Base-by-base conservation (phyloP, 257 asterid species). In the Scutellaria minor region DNA sequence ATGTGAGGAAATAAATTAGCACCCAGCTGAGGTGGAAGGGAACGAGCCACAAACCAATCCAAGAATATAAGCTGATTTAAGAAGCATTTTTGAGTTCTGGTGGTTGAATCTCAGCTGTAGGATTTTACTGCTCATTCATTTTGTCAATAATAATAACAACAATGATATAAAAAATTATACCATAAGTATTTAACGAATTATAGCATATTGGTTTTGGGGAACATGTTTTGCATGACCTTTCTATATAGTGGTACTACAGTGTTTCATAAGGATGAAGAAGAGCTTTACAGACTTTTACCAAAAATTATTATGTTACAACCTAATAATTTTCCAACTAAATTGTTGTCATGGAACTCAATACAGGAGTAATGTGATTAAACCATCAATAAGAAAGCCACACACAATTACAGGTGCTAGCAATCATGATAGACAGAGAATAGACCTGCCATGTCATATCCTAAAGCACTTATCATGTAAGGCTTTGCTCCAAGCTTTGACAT, bases 361-460 rank as follows among this genome's bases (percentile, higher is more conserved):
- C n/a, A 72, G 13, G 48, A 51, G 6, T 31, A 24, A 64, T n/a
- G 47, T 9, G 54, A 18, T n/a, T 31, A 54, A 56, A 45, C 68
- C n/a, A 4, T 11, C 40, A 46, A 42, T 10, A 12, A 22, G 47
- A 52, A 64, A 18, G 52, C 35, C 67, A 62, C 37, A 6, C 20
- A 48, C 10, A 54, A 44, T 59, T 24, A 62, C 22, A 41, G 45
- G 27, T 8, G 18, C 53, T 61, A 53, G 13, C 20, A 27, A 67
- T 68, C 45, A 55, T 1, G 37, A 67, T 27, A 74, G 45, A 58
- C 7, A 8, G 66, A 76, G 24, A 9, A 74, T 15, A 72, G 61
- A 91, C 97, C 99, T 89, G 99, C 90, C 87, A 88, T 58, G 84
- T 95, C 99, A 68, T 77, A 73, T 77, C 99, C 99, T 27, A 90